Base-by-base conservation (phyloP, 371 early-diverging fungal species). In the Mortierella sp. region DNA sequence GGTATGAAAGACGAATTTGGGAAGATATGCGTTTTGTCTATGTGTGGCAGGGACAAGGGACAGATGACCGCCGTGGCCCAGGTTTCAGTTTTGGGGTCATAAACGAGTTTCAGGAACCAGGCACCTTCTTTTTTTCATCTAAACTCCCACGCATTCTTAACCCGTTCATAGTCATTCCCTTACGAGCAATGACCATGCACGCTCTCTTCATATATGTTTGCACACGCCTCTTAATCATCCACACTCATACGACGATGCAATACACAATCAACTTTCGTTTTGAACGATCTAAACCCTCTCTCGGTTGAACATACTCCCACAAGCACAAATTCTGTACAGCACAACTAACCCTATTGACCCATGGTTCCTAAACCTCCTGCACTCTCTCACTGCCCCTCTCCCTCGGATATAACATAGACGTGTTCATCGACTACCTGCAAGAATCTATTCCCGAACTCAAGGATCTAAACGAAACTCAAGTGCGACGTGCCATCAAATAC, bases 401-500 rank as follows among this genome's bases (percentile, higher is more conserved):
- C 7, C 41, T 41, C 41, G n/a, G 27, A 27, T 51, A 21, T 5
- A 21, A 51, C 1, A 65, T 70, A 85, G 86, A 81, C 41, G 60
- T 82, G n/a, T 72, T 79, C 10, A 43, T 85, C 38, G 32, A 32
- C 1, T 65, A 68, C 29, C 65, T 85, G 35, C 82, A 79, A 46
- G 80, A 77, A 14, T 63, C 58, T 11, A 60, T 79, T 60, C 77
- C 82, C 4, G 77, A 41, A 12, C 76, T 82, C 4, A 51, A 24
- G 24, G 86, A 79, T 8, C 68, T 81, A 43, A 70, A 55, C 32
- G 35, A 63, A 38, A 72, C 75, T 7, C 86, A 85, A 51, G 49
- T 85, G 54, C 76, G 82, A 56, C 76, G 86, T 3, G 82, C 82
- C 16, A 79, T 85, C 77, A 86, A 86, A 51, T 82, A 79, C 70